These are phyloP conservation scores for Myxozyma monticola DNA, from an alignment of 805 yeast genomes.

Conservation along the genomic window DNA sequence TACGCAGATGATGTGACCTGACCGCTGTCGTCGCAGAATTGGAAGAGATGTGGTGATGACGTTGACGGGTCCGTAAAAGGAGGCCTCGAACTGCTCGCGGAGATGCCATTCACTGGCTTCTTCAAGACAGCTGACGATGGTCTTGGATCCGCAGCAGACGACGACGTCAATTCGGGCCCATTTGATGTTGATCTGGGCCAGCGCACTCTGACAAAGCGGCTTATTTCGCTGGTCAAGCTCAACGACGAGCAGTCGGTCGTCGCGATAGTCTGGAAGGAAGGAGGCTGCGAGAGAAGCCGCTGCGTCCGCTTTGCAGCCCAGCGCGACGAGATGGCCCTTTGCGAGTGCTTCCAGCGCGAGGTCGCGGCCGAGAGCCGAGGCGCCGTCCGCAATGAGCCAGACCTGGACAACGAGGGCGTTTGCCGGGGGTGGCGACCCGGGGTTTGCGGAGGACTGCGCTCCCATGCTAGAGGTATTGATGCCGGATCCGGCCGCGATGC, in stretches of 20 bases:
- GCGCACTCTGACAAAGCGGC: conserved; percentile 32
- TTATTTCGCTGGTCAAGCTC: conserved; percentile 31
- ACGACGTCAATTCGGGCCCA: conserved; percentile 31
- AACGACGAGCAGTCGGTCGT: conserved; percentile 18
- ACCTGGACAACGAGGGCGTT: conserved; percentile 8
- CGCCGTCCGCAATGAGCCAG: conserved; percentile 32
- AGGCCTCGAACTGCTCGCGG: conserved; percentile 29
- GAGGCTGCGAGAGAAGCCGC: not conserved
- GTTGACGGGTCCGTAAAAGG: conserved; percentile 33
- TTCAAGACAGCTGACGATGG: conserved; percentile 31
- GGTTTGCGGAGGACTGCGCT: too few relatives aligned
- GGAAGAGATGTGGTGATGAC: conserved; percentile 36
- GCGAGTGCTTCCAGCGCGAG: conserved; percentile 25
- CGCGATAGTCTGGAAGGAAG: conserved; percentile 13
- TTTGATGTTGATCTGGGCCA: conserved; percentile 17
- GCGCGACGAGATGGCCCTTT: conserved; percentile 29
- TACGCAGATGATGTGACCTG: conserved; percentile 37
- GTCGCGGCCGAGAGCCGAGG: conserved; percentile 23
- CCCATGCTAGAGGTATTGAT: too few relatives aligned
- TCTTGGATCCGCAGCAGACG: conserved; percentile 9
- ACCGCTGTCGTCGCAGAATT: conserved; percentile 27
- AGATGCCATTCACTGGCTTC: conserved; percentile 32
- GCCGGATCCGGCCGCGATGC: too few relatives aligned
- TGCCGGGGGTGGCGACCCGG: not conserved
- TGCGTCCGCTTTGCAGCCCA: conserved; percentile 12